These are phyloP conservation scores for Theileria annulata DNA, from an alignment of 169 alveolate species.

Conservation along the genomic window DNA sequence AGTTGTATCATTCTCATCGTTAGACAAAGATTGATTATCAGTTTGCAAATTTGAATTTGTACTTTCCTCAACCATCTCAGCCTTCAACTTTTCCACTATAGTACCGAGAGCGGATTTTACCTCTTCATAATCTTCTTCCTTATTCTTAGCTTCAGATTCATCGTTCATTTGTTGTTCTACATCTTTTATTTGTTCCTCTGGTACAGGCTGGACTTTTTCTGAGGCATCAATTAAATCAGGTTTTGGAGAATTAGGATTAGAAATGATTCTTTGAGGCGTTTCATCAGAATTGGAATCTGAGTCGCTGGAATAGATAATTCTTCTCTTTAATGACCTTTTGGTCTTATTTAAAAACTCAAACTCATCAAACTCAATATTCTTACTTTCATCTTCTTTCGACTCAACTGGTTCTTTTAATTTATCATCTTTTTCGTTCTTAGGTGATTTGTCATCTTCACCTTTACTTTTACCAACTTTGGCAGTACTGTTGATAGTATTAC, in stretches of 20 bases:
- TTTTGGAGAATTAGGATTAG: neutral
- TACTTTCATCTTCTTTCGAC: neutral
- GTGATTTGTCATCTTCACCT: neutral
- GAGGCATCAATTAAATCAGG: neutral
- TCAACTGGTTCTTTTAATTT: too few species aligned
- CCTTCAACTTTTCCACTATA: conserved; percentile 1
- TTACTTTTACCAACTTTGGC: neutral
- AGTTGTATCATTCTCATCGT: conserved; percentile 7
- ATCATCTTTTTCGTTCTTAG: neutral
- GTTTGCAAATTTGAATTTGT: conserved; percentile 13
- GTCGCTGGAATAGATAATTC: neutral
- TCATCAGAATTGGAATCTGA: conserved; percentile 8
- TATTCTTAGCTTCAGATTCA: neutral
- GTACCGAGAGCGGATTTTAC: neutral
- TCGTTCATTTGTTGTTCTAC: neutral
- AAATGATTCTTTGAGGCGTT: neutral
- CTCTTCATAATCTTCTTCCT: neutral
- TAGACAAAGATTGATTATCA: conserved; percentile 21
- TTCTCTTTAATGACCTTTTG: conserved; percentile 18
- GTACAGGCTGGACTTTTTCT: neutral
- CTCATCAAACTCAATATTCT: conserved; percentile 12
- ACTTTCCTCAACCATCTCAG: conserved; percentile 7
- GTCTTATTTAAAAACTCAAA: neutral
- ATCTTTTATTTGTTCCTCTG: neutral
- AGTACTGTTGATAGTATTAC: neutral